Percentiles rank a stretch among this genome's conserved stretches.
phyloP scores from a whole-genome alignment of 108 stramenopile genomes.

The Schizochytrium sp. region DNA sequence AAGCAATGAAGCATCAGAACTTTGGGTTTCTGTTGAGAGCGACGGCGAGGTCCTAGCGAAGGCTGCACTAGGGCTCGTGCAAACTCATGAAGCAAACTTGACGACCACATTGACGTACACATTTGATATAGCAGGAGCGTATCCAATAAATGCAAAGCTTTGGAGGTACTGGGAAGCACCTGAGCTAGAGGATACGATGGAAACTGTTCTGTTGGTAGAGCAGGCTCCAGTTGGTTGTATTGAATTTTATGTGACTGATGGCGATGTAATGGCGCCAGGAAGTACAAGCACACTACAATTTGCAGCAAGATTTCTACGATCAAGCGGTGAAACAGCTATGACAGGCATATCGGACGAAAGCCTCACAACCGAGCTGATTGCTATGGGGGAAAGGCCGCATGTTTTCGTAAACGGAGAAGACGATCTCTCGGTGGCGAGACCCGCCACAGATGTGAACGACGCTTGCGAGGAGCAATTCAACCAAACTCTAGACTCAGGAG shows the following conservation, averaged over 20 bases:
- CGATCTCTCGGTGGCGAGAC: neutral
- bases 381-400: neutral
- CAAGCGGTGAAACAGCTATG: neutral
- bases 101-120: neutral
- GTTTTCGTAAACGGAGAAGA: neutral
- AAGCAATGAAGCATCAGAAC: neutral
- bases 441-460: too few species aligned
- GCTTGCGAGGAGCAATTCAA: too few species aligned
- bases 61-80: neutral
- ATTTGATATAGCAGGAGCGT: neutral
- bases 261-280: neutral
- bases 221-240: neutral
- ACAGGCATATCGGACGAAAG: neutral
- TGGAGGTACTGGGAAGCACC: neutral
- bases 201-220: neutral
- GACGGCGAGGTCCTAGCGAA: neutral
- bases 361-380: neutral
- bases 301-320: neutral
- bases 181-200: neutral
- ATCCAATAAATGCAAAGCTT: neutral
- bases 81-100: neutral
- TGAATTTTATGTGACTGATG: neutral
- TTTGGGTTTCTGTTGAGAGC: neutral
- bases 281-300: neutral
- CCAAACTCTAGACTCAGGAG: too few species aligned